Evolutionary conservation across 768 basidiomycete species (phyloP).

Genomic region (Boletus coccyginus): DNA sequence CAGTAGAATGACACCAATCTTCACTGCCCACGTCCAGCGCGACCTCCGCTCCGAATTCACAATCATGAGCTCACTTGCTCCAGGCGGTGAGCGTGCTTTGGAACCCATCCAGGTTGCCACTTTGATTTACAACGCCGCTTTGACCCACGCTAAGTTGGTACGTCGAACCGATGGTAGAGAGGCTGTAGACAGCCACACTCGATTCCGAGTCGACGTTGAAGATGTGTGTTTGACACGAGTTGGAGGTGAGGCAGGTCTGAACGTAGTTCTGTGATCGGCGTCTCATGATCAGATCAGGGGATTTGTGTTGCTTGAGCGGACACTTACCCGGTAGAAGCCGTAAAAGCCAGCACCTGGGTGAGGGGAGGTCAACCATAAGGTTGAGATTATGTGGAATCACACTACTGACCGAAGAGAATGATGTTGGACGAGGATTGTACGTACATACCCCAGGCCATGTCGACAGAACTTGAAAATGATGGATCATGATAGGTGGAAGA

Average conservation of each 20-base stretch:
- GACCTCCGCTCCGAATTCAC: too few species aligned
- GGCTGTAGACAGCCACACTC: conserved; percentile 37
- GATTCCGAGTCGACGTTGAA: conserved; percentile 41
- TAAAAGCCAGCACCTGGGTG: conserved; percentile 46
- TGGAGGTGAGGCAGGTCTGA: conserved; percentile 34
- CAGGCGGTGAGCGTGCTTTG: conserved; percentile 32
- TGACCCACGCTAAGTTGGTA: conserved; percentile 39
- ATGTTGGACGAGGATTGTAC: conserved; percentile 38
- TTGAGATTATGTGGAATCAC: conserved; percentile 24
- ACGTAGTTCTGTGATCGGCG: conserved; percentile 33
- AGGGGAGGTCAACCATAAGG: conserved; percentile 21
- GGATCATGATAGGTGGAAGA: conserved; percentile 40
- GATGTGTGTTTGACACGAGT: conserved; percentile 42
- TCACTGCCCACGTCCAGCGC: background rate
- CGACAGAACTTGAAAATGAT: conserved; percentile 13
- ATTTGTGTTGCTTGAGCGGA: too few species aligned
- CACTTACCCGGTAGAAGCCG: conserved; percentile 43
- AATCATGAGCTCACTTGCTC: background rate
- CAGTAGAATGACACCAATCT: background rate
- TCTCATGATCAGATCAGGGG: background rate
- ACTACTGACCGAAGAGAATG: conserved; percentile 38
- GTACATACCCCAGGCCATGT: conserved; percentile 14
- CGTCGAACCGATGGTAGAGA: conserved; percentile 44
- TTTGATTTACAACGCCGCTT: conserved; percentile 33
- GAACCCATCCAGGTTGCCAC: conserved; percentile 40